A percentile compares a stretch with the other conserved stretches of the same genome.
Conservation (phyloP, 2,329 filamentous ascomycete genomes). For the Colletotrichum sojae region DNA sequence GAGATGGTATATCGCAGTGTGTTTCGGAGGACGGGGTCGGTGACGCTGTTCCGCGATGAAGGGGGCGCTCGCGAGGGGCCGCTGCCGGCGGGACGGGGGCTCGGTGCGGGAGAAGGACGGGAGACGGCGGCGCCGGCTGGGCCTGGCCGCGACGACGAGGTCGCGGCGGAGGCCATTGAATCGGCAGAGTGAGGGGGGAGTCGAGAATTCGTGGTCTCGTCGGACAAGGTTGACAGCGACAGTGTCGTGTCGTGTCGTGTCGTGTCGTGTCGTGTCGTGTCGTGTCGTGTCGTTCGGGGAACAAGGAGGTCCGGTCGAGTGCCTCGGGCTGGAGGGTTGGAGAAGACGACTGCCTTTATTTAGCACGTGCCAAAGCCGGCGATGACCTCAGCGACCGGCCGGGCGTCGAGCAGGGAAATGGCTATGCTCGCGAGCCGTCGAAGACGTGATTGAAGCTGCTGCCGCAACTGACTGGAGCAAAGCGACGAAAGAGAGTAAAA, state of each 20-base stretch:
- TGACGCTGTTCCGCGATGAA: conserved; percentile 42
- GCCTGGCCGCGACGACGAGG: conserved; percentile 40
- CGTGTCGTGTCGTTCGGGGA: background rate
- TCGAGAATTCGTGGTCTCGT: background rate
- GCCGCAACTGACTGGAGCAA: background rate
- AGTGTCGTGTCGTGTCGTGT: background rate
- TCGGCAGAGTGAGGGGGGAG: background rate
- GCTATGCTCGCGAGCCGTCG: background rate
- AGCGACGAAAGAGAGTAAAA: background rate
- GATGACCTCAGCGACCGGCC: conserved; percentile 24
- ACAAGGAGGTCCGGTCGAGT: background rate
- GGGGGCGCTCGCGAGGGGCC: conserved; percentile 32
- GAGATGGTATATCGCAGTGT: conserved; percentile 89
- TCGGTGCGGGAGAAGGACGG: conserved; percentile 19
- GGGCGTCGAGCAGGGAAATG: background rate
- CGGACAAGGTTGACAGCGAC: background rate
- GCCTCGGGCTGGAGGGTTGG: background rate
- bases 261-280: too few species aligned
- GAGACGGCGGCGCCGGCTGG: conserved; percentile 16
- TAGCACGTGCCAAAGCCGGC: conserved; percentile 36
- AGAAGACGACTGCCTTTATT: conserved; percentile 14
- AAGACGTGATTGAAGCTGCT: background rate
- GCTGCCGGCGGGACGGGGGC: conserved; percentile 30
- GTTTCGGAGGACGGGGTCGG: conserved; percentile 84
- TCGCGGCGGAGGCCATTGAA: conserved; percentile 36